Conservation (phyloP, 768 basidiomycete species). For the Peribolospora baueri region DNA sequence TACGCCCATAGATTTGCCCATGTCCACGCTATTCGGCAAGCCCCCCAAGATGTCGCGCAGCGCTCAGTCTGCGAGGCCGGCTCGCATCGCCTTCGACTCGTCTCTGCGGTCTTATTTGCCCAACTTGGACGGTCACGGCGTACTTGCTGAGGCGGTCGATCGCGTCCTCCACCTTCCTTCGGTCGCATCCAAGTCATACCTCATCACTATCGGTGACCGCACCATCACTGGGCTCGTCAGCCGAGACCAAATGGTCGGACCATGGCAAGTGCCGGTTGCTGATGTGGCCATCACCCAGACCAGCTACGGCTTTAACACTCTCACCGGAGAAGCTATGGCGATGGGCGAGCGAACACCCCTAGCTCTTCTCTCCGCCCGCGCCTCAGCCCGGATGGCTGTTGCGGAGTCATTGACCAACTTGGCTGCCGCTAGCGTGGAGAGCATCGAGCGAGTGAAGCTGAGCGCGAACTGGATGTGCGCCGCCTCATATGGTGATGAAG, state of each 20-base stretch:
- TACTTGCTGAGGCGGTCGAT: constrained; percentile 36
- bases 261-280: constrained; percentile 92
- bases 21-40: constrained; percentile 92
- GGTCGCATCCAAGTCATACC: constrained; percentile 86
- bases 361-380: constrained; percentile 62
- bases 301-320: constrained; percentile 70
- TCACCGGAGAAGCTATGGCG: constrained; percentile 84
- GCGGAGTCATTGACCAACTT: constrained; percentile 84
- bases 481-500: constrained; percentile 56
- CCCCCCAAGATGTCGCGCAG: constrained; percentile 68
- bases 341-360: constrained; percentile 92
- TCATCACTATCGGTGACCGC: constrained; percentile 94
- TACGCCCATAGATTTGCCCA: constrained; percentile 65
- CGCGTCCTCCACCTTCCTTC: constrained; percentile 75
- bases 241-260: constrained; percentile 96
- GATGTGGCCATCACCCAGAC: constrained; percentile 93
- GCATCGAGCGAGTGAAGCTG: constrained; percentile 58
- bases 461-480: constrained; percentile 99
- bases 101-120: constrained; percentile 40
- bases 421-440: constrained; percentile 47
- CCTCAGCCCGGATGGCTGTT: constrained; percentile 87
- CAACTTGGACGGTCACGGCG: constrained; percentile 23
- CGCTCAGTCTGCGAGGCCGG: constrained; percentile 30
- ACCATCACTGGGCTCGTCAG: constrained; percentile 80
- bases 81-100: constrained; percentile 38